Evolutionary conservation across 257 asterid genomes (phyloP).

Genomic region (Eucommia ulmoides): DNA sequence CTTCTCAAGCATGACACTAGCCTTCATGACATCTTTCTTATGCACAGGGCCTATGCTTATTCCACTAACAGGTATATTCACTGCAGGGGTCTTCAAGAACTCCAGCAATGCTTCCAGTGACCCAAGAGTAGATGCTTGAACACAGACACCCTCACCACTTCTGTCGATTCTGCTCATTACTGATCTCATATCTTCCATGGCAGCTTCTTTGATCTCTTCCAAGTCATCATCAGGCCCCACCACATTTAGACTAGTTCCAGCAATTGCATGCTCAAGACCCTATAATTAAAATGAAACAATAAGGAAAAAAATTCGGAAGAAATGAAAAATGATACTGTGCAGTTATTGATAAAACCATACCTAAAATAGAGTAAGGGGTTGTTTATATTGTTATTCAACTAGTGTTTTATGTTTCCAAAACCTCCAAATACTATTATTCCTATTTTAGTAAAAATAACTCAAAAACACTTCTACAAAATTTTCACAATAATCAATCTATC

Average conservation of each 20-base stretch:
- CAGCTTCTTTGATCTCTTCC: slow-evolving; percentile 64
- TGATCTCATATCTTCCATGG: slow-evolving; percentile 92
- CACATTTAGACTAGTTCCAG: slow-evolving; percentile 84
- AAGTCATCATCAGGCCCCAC: slow-evolving; percentile 81
- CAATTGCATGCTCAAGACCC: slow-evolving; percentile 99
- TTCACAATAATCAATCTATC: too few species aligned
- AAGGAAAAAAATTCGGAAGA: too few species aligned
- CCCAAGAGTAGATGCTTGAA: slow-evolving; percentile 97
- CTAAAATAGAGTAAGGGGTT: too few species aligned
- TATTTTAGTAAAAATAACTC: too few species aligned
- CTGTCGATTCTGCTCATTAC: slow-evolving; percentile 90
- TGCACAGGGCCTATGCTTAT: slow-evolving; percentile 93
- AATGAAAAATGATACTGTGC: too few species aligned
- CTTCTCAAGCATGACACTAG: slow-evolving; percentile 98
- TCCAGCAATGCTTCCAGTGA: slow-evolving; percentile 91
- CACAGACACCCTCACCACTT: slow-evolving; percentile 92
- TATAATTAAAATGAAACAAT: slow-evolving; percentile 18
- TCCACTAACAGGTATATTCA: slow-evolving; percentile 92
- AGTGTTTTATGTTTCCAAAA: too few species aligned
- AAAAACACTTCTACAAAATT: too few species aligned
- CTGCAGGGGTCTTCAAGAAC: slow-evolving; percentile 87
- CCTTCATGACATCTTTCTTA: slow-evolving; percentile 94
- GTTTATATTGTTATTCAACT: too few species aligned
- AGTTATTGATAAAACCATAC: too few species aligned
- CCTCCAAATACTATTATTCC: too few species aligned